phyloP scores from a whole-genome alignment of 495 filamentous ascomycete genomes.

The Hyaloscypha variabilis region DNA sequence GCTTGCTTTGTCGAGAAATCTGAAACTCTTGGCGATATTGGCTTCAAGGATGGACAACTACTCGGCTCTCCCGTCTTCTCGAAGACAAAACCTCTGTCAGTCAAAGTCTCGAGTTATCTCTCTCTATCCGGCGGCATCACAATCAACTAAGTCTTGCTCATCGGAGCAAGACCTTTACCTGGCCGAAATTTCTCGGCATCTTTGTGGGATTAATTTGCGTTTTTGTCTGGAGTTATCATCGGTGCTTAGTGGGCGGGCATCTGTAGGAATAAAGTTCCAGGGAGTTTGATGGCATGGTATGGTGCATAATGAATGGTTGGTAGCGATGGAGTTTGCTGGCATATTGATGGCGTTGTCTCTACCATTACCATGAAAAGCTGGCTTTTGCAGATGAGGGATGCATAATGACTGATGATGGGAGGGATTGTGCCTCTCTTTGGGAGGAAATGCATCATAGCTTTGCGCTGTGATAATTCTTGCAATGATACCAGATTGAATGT shows the following conservation, averaged over 20 bases:
- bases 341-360: neutral
- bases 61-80: constrained; percentile 41
- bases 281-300: neutral
- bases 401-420: neutral
- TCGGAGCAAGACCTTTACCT: too few species aligned
- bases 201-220: neutral
- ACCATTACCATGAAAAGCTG: neutral
- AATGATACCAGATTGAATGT: neutral
- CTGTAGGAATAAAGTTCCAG: neutral
- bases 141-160: constrained; percentile 19
- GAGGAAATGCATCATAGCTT: neutral
- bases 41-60: constrained; percentile 51
- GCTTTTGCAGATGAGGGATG: neutral
- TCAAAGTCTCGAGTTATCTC: constrained; percentile 28
- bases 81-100: constrained; percentile 27
- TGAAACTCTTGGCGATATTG: constrained; percentile 55
- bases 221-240: neutral
- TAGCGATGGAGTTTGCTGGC: constrained; percentile 1
- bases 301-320: neutral
- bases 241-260: neutral
- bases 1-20: constrained; percentile 59
- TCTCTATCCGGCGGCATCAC: constrained; percentile 27
- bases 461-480: neutral
- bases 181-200: neutral
- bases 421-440: neutral